Conservation (phyloP, 2,329 filamentous ascomycete genomes). For the Cladophialophora yegresii region DNA sequence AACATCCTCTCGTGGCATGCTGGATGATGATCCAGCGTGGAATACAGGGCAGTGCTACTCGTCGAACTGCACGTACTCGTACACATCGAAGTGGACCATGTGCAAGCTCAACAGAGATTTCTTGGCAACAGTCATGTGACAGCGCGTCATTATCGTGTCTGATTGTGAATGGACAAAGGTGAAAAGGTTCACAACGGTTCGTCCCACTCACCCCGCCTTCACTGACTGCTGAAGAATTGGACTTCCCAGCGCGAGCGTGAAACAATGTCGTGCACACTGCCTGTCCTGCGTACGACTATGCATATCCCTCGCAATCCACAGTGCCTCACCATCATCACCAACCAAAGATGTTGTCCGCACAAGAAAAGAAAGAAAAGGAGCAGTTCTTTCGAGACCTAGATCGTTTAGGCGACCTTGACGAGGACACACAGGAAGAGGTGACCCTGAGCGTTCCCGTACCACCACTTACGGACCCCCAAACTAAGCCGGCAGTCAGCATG, state of each 20-base stretch:
- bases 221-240: constrained; percentile 10
- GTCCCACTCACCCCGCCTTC: constrained; percentile 25
- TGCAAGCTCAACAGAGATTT: constrained; percentile 1
- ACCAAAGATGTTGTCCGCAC: constrained; percentile 23
- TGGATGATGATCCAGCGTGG: neutral
- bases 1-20: constrained; percentile 26
- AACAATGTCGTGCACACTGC: neutral
- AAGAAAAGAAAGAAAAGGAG: constrained; percentile 33
- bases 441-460: constrained; percentile 19
- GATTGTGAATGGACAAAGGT: constrained; percentile 8
- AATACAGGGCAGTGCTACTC: neutral
- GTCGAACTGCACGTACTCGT: neutral
- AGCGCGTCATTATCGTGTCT: constrained; percentile 19
- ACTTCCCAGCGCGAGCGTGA: neutral
- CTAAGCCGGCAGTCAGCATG: neutral
- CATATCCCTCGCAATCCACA: neutral
- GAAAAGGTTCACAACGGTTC: constrained; percentile 14
- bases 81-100: neutral
- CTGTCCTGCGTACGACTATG: constrained; percentile 1
- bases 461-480: neutral
- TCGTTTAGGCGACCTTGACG: constrained; percentile 35
- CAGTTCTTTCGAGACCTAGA: constrained; percentile 34
- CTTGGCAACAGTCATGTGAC: constrained; percentile 26
- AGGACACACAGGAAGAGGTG: constrained; percentile 35
- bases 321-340: neutral